These are phyloP conservation scores for Actinomortierella ambigua DNA, from an alignment of 371 early-diverging fungal genomes.

Conservation along the genomic window DNA sequence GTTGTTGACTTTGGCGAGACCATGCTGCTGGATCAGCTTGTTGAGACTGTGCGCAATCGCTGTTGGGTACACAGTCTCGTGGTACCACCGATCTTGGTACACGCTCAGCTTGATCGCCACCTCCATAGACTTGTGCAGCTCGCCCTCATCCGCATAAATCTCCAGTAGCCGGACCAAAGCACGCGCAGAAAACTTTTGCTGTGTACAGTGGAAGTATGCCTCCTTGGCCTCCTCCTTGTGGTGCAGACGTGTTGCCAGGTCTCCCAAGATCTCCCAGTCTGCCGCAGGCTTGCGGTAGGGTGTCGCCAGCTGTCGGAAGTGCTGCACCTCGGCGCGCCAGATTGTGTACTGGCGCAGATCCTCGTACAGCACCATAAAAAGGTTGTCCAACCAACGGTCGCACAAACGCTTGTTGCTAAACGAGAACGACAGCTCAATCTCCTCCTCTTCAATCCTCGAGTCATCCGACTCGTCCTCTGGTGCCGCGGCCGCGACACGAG, in stretches of 20 bases:
- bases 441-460: slow-evolving; percentile 32
- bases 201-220: slow-evolving; percentile 86
- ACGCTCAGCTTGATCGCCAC: slow-evolving; percentile 83
- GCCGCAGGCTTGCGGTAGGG: slow-evolving; percentile 89
- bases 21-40: slow-evolving; percentile 80
- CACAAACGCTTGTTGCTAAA: slow-evolving; percentile 95
- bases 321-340: slow-evolving; percentile 80
- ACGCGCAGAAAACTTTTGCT: slow-evolving; percentile 89
- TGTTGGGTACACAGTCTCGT: slow-evolving; percentile 90
- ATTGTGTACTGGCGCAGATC: slow-evolving; percentile 93
- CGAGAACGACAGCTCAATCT: slow-evolving; percentile 56
- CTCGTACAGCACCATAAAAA: slow-evolving; percentile 97
- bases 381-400: slow-evolving; percentile 98
- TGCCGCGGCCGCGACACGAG: slow-evolving; percentile 42
- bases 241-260: slow-evolving; percentile 84
- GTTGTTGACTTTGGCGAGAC: slow-evolving; percentile 90
- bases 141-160: slow-evolving; percentile 77
- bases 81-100: slow-evolving; percentile 82
- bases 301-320: slow-evolving; percentile 47
- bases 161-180: slow-evolving; percentile 86
- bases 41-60: slow-evolving; percentile 84
- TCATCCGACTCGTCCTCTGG: slow-evolving; percentile 22
- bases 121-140: slow-evolving; percentile 79
- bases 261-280: slow-evolving; percentile 97
- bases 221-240: slow-evolving; percentile 90